These are phyloP conservation scores for Trypanosoma brucei DNA, from an alignment of 208 protist species.

Conservation along the genomic window DNA sequence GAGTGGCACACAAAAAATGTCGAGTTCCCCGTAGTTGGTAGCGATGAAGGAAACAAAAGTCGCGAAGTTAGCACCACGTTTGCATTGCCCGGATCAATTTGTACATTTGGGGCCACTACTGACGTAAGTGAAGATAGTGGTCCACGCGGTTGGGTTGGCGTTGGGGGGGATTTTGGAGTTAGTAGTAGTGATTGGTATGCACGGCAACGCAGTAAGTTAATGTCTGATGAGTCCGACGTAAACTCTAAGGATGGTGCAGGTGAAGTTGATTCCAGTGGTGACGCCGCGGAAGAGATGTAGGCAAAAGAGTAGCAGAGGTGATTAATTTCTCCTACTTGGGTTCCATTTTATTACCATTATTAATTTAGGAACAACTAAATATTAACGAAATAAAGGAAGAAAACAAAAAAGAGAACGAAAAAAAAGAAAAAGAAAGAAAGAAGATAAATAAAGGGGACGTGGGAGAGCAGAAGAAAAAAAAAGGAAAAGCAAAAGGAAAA, in stretches of 20 bases:
- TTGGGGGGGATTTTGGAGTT: background rate
- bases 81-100: background rate
- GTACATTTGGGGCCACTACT: background rate
- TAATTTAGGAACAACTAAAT: background rate
- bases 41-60: background rate
- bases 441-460: background rate
- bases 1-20: background rate
- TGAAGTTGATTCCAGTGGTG: background rate
- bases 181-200: background rate
- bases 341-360: too few relatives aligned
- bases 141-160: background rate
- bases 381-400: background rate
- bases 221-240: background rate
- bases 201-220: background rate
- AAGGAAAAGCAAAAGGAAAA: constrained; percentile 1
- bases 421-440: constrained; percentile 3
- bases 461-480: constrained; percentile 1
- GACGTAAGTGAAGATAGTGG: background rate
- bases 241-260: background rate
- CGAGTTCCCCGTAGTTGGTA: background rate
- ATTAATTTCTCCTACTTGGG: too few relatives aligned
- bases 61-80: background rate
- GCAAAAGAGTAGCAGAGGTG: too few relatives aligned
- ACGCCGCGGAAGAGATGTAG: too few relatives aligned
- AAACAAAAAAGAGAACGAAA: background rate